Conservation (phyloP, 2,329 filamentous ascomycete species). For the Huntiella abstrusa region DNA sequence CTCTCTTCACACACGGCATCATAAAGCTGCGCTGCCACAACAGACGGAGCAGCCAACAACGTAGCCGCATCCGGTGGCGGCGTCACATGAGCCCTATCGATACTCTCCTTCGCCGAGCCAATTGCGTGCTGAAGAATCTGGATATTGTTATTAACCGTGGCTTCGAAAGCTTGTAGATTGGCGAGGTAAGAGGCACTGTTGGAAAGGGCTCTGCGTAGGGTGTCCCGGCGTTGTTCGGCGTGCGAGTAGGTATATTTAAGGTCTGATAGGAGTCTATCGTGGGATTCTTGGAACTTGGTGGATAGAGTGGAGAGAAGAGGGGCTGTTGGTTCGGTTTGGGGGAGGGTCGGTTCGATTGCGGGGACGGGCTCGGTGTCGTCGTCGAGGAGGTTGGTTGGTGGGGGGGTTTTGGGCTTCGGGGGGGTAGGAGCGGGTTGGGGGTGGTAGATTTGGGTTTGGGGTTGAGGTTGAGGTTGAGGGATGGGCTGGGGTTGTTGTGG, state of each 20-base stretch:
- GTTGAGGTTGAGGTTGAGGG: constrained; percentile 13
- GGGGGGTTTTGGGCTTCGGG: neutral
- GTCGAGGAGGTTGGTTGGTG: constrained; percentile 28
- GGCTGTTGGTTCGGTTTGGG: constrained; percentile 36
- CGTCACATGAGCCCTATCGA: constrained; percentile 11
- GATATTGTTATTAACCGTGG: too few relatives aligned
- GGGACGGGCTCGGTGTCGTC: constrained; percentile 90
- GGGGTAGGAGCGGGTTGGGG: constrained; percentile 32
- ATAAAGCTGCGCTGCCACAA: constrained; percentile 86
- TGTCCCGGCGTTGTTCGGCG: too few relatives aligned
- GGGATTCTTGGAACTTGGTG: too few relatives aligned
- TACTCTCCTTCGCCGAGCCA: too few relatives aligned
- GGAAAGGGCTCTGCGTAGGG: too few relatives aligned
- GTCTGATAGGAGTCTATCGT: too few relatives aligned
- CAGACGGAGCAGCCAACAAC: constrained; percentile 77
- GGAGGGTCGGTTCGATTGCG: constrained; percentile 74
- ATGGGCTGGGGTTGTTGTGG: neutral
- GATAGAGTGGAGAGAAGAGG: too few relatives aligned
- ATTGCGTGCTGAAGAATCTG: too few relatives aligned
- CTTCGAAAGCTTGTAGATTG: too few relatives aligned
- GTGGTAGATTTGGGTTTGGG: constrained; percentile 24
- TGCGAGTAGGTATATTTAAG: too few relatives aligned
- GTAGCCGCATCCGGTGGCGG: constrained; percentile 68
- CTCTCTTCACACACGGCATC: constrained; percentile 74
- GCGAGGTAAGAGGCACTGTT: too few relatives aligned